A percentile compares a stretch with the other conserved stretches of the same genome.
phyloP scores from a whole-genome alignment of 2,329 filamentous ascomycete genomes.

The Onygena corvina region DNA sequence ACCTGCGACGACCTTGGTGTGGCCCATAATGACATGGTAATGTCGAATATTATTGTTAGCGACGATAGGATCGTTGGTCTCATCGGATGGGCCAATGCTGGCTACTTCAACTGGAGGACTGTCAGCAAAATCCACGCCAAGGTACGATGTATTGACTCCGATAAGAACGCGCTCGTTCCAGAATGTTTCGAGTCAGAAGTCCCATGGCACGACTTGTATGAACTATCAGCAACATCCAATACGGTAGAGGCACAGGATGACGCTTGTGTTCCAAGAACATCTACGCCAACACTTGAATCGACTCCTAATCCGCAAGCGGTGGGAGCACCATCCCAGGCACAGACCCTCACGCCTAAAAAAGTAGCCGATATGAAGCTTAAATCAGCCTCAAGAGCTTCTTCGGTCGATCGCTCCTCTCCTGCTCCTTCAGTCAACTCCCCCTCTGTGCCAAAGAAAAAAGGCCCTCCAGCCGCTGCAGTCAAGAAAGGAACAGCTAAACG shows the following conservation, averaged over 20 bases:
- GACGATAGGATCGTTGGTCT: constrained; percentile 29
- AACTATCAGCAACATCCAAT: constrained; percentile 10
- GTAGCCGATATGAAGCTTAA: constrained; percentile 30
- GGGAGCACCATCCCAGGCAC: neutral
- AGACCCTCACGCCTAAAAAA: constrained; percentile 28
- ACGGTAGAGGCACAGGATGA: neutral
- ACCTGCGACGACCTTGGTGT: constrained; percentile 22
- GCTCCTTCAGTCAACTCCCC: constrained; percentile 22
- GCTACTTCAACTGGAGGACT: constrained; percentile 29
- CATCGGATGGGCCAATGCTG: constrained; percentile 30
- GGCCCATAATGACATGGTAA: constrained; percentile 29
- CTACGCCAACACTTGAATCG: neutral
- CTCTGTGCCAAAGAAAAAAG: constrained; percentile 19
- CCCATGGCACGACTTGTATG: constrained; percentile 30
- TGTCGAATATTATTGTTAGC: constrained; percentile 29
- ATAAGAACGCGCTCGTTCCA: constrained; percentile 10
- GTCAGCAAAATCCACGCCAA: constrained; percentile 26
- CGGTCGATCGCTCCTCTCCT: constrained; percentile 30
- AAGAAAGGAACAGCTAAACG: constrained; percentile 25
- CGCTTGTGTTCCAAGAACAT: neutral
- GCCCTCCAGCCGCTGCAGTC: constrained; percentile 12
- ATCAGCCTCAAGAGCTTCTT: constrained; percentile 28
- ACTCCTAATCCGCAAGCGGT: neutral
- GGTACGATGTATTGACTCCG: constrained; percentile 19
- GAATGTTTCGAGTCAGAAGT: constrained; percentile 15